Base-by-base conservation (phyloP, 768 basidiomycete species). In the Xanthoconium purpureum region DNA sequence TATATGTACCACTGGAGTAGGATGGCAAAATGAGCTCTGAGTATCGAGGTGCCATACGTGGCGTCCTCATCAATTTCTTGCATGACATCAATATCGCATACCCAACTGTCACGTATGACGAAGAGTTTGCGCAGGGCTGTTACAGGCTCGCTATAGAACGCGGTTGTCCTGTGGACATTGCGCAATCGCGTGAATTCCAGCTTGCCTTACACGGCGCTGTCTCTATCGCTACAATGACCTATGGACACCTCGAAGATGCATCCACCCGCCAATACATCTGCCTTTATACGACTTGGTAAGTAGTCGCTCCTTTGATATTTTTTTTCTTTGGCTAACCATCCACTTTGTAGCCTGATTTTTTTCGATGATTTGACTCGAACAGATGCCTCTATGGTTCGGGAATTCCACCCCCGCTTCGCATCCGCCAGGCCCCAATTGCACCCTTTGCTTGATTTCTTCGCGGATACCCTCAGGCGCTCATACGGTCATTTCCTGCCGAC, bases 351-450 rank as follows among this genome's bases (percentile, higher is more conserved):
- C 14, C 14, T 54, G 39, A 54, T 54, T 12, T 48, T 48, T 35
- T 54, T 54, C 30, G 54, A 54, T 35, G 54, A 54, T 15, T 33
- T 54, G 15, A 54, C 54, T 54, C 54, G 54, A 11, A 49, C 38
- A 4, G 54, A 54, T 15, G 47, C 47, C 18, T 54, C 54, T 8
- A 40, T 32, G 6, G 24, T 42, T 49, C 54, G 32, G n/a, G 54
- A 54, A 17, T 54, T 54, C n/a, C 54, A 54, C 15, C 11, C 47
- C 15, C 46, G 54, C 29, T 54, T 54, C n/a, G 47, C 17, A 6
- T n/a, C 30, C 8, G 30, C 20, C 14, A 29, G 9, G 47, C 11
- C 18, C 1, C 54, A 54, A 35, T 9, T 48, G 32, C 54, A 54
- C 17, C 54, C 54, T 28, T 33, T 54, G 17, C 47, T 54, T 7